These are phyloP conservation scores for Fulvia fulva DNA, from an alignment of 2,329 filamentous ascomycete genomes.

Conservation along the genomic window DNA sequence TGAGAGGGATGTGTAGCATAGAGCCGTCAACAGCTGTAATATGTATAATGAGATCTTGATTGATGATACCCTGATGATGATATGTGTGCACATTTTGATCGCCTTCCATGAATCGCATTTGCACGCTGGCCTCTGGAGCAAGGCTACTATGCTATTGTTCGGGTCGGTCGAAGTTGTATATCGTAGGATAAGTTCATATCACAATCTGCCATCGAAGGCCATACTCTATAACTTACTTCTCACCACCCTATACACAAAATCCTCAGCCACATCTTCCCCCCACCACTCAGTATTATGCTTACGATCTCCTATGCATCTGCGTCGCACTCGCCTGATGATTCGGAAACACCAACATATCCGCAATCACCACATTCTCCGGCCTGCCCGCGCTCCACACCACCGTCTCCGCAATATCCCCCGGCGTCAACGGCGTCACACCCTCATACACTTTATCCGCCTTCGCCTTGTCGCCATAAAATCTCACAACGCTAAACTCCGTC, in stretches of 20 bases:
- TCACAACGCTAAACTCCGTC: conserved; percentile 86
- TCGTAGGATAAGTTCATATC: no score
- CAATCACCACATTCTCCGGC: conserved; percentile 85
- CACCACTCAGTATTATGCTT: background rate
- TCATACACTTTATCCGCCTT: conserved; percentile 90
- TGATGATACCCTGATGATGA: no score
- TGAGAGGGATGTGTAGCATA: no score
- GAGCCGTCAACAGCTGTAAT: no score
- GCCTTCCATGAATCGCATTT: no score
- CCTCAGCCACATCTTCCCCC: background rate
- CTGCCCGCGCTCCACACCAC: conserved; percentile 81
- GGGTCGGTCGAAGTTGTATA: no score
- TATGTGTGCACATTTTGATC: no score
- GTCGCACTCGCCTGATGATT: conserved; percentile 70
- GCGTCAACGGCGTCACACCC: conserved; percentile 78
- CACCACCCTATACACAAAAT: background rate
- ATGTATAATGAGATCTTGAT: no score
- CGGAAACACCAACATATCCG: conserved; percentile 81
- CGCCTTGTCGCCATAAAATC: conserved; percentile 81
- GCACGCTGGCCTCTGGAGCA: no score
- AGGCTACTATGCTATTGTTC: no score
- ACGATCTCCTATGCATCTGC: conserved; percentile 2
- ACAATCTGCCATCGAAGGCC: no score
- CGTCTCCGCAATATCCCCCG: conserved; percentile 86
- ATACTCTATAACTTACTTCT: background rate